Base-by-base conservation (phyloP, 495 filamentous ascomycete species). In the Schizothecium vesticola region DNA sequence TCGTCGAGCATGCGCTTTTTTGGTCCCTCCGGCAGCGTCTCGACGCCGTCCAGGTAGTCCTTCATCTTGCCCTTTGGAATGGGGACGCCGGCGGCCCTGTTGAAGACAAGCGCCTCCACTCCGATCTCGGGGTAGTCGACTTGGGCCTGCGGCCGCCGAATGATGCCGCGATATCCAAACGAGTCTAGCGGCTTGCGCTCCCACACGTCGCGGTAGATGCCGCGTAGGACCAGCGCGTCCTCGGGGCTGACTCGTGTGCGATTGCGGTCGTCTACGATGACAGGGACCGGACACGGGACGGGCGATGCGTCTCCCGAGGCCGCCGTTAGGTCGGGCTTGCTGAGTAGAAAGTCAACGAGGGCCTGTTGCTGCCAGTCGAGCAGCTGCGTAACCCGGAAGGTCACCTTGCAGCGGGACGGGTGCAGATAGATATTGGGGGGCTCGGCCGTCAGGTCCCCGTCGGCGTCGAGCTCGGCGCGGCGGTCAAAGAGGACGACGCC, bases 401-500 rank as follows among this genome's bases (percentile, higher is more conserved):
- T 74, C 0, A 69, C 55, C 21, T 71, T 25, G 0, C 63, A 8
- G 6, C 69, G 69, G 25, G 62, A 58, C 9, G 72, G 33, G 61
- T 76, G 69, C 22, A 76, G 63, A 61, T 69, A 77, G 22, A 73
- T 22, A 31, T 73, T 73, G 12, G 64, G 63, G 2, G 69, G 65
- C 4, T 66, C 63, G n/a, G n/a, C n/a, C n/a, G n/a, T n/a, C 23
- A 26, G 57, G 51, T 56, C 65, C 6, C 29, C 62, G 61, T 67
- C 62, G 13, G 59, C 43, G 19, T 25, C 12, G 12, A 36, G 51
- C 22, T 69, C 60, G 13, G 51, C 26, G 1, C 57, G 65, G 55
- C 76, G 65, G 60, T 79, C 75, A 56, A 80, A 79, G 9, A 76
- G 29, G 4, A 73, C 69, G 19, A 80, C 75, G n/a, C 74, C 75